phyloP scores from a whole-genome alignment of 441 rosid species.

The Adansonia gregorii region DNA sequence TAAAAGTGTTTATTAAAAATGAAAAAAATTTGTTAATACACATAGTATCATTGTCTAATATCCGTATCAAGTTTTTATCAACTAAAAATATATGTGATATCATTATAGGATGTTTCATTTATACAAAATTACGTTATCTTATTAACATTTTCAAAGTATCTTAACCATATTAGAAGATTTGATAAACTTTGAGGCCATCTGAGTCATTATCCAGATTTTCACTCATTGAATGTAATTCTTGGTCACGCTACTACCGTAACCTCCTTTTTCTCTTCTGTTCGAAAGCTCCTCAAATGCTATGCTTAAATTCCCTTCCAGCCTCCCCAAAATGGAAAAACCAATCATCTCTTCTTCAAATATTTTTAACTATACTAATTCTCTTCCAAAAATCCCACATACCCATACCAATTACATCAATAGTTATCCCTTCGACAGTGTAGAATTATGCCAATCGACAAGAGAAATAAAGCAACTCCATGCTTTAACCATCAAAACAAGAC shows the following conservation, averaged over 20 bases:
- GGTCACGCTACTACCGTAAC: neutral
- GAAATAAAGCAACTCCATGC: slow-evolving; percentile 40
- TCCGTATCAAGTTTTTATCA: no score
- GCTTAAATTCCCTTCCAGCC: slow-evolving; percentile 8
- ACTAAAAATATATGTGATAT: no score
- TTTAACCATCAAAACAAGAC: slow-evolving; percentile 31
- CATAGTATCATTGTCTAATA: no score
- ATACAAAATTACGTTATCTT: no score
- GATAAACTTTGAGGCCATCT: no score
- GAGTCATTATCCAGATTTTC: no score
- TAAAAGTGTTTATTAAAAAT: no score
- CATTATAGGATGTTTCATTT: no score
- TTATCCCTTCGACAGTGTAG: slow-evolving; percentile 15
- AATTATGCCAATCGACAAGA: slow-evolving; percentile 29
- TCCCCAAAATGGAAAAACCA: slow-evolving; percentile 11
- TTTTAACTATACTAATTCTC: neutral
- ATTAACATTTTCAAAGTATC: no score
- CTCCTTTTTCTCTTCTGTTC: neutral
- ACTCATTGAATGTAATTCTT: neutral
- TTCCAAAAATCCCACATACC: neutral
- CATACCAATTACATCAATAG: neutral
- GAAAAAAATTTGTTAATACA: no score
- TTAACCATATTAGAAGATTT: no score
- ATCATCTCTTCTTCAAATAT: neutral
- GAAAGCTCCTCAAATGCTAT: neutral